Conservation (phyloP, 345 rosid species). For the Melaleuca quinquenervia region DNA sequence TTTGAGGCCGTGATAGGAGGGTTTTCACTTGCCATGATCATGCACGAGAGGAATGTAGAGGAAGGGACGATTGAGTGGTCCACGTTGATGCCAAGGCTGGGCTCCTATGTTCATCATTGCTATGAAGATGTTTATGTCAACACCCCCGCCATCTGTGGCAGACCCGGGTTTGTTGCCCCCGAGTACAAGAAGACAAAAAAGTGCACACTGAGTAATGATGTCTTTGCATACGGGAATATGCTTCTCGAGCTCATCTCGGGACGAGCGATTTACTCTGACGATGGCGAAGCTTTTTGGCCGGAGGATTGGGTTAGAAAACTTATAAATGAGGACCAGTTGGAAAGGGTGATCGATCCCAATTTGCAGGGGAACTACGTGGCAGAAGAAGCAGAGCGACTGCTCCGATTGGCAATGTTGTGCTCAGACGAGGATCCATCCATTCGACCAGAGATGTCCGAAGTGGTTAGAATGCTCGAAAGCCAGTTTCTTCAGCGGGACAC, state of each 20-base stretch:
- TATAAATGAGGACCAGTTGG: neutral
- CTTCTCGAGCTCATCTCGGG: neutral
- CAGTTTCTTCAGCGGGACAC: neutral
- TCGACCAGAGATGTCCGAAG: neutral
- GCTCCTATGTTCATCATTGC: neutral
- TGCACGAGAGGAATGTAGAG: neutral
- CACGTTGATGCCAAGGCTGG: neutral
- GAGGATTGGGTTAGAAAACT: neutral
- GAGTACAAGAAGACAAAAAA: fast-evolving
- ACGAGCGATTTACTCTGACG: neutral
- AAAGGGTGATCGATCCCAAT: neutral
- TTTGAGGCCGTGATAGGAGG: neutral
- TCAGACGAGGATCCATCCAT: neutral
- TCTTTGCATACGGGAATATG: neutral
- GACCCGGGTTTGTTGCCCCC: neutral
- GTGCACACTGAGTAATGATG: neutral
- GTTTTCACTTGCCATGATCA: neutral
- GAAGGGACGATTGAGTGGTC: neutral
- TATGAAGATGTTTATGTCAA: neutral
- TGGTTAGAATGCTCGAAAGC: neutral
- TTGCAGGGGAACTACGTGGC: neutral
- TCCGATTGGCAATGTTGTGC: neutral
- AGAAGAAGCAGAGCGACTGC: neutral
- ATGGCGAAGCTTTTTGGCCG: too few species aligned
- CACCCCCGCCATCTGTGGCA: neutral